Evolutionary conservation across 2,329 filamentous ascomycete species (phyloP), one percentile per base, ranked within the genome.

Genomic region (Corinectria fuckeliana): DNA sequence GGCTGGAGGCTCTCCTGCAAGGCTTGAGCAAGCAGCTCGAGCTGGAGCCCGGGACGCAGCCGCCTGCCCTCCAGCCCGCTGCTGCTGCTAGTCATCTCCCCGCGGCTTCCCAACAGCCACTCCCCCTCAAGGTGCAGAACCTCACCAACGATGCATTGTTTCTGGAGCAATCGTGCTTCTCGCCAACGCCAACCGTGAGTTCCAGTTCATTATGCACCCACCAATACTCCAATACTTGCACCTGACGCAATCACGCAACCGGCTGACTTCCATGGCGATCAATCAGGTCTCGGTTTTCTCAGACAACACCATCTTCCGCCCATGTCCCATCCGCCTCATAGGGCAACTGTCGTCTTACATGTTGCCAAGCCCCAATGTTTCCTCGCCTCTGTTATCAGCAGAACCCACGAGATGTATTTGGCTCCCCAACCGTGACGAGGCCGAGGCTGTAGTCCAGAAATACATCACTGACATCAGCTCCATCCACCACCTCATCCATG

Each of bases 101-200:
- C n/a, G n/a, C 28, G 13, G 45, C 42, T 14, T 20, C n/a, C 16
- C 30, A 51, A n/a, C 62, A 61, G 13, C 45, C 56, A 10, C 57
- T 75, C 30, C 73, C 74, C 11, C 64, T 71, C 9, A 69, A 71
- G 41, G 66, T 76, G n/a, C 74, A 76, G 47, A 71, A 70, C 47
- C 39, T 76, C 23, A 74, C 72, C 6, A 72, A 72, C 5, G 74
- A 76, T 64, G 74, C 72, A 30, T 63, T 76, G 51, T 71, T 69
- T 62, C 65, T 76, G 3, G 74, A 76, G 44, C 65, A 67, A 28
- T 70, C 71, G 41, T 76, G 70, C 38, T 68, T 72, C 26, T 67
- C 68, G 14, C 61, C 68, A 13, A 69, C 69, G 52, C 56, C 69
- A 58, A 63, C 65, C 56, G 71, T 74, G 54, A 66, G 68, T 64